Evolutionary conservation across 2,329 filamentous ascomycete genomes (phyloP).

Genomic region (Hymenoscyphus fraxineus): DNA sequence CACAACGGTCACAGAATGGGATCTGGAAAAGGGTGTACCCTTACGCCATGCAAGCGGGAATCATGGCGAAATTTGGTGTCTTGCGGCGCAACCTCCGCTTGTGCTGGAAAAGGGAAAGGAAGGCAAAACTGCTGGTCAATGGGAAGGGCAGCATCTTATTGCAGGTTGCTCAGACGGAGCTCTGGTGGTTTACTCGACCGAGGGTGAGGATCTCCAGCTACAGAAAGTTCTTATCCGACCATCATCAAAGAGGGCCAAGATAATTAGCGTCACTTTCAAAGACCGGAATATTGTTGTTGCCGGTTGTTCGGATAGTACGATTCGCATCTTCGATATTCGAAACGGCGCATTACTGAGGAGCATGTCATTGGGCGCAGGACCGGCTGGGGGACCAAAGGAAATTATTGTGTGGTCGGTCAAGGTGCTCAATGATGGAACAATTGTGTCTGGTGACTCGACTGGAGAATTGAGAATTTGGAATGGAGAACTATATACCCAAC

Average conservation of each 20-base stretch:
- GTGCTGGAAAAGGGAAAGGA: slow-evolving; percentile 20
- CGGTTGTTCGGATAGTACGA: slow-evolving; percentile 94
- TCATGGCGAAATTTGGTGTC: slow-evolving; percentile 95
- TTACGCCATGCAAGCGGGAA: slow-evolving; percentile 83
- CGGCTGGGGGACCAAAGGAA: slow-evolving; percentile 73
- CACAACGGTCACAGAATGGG: slow-evolving; percentile 90
- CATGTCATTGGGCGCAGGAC: slow-evolving; percentile 81
- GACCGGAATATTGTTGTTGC: slow-evolving; percentile 77
- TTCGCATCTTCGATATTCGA: slow-evolving; percentile 82
- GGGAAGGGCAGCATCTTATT: slow-evolving; percentile 61
- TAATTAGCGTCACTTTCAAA: slow-evolving; percentile 89
- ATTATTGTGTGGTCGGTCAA: slow-evolving; percentile 93
- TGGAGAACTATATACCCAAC: slow-evolving; percentile 83
- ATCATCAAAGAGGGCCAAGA: slow-evolving; percentile 78
- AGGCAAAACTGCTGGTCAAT: slow-evolving; percentile 30
- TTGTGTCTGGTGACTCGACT: slow-evolving; percentile 91
- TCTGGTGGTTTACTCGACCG: slow-evolving; percentile 80
- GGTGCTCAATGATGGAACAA: slow-evolving; percentile 79
- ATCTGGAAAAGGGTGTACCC: slow-evolving; percentile 73
- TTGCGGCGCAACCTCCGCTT: slow-evolving; percentile 72
- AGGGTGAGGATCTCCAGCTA: slow-evolving; percentile 78
- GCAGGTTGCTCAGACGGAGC: slow-evolving; percentile 90
- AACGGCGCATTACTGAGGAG: slow-evolving; percentile 72
- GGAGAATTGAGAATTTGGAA: slow-evolving; percentile 94
- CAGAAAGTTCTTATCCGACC: slow-evolving; percentile 71